These are phyloP conservation scores for Coemansia brasiliensis DNA, from an alignment of 192 early-diverging fungal genomes.

Conservation along the genomic window DNA sequence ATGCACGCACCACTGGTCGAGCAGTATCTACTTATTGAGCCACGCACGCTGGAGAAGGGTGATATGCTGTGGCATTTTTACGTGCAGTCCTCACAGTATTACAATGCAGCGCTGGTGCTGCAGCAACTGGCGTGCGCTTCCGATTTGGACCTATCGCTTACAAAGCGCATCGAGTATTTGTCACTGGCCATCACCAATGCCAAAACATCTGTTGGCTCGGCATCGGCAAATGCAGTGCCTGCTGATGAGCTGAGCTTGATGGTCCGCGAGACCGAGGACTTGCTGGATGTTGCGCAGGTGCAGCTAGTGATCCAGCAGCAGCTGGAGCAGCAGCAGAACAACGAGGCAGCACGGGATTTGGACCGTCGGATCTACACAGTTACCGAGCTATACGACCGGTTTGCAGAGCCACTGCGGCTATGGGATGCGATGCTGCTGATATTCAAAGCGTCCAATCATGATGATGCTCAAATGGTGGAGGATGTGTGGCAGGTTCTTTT, in stretches of 20 bases:
- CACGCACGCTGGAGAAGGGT: slow-evolving; percentile 50
- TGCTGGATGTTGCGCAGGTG: slow-evolving; percentile 62
- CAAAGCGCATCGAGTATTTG: slow-evolving; percentile 61
- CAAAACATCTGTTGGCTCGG: slow-evolving; percentile 56
- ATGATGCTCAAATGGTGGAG: slow-evolving; percentile 39
- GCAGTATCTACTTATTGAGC: slow-evolving; percentile 54
- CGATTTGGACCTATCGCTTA: slow-evolving; percentile 34
- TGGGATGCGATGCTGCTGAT: slow-evolving; percentile 58
- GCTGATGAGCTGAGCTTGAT: slow-evolving; percentile 45
- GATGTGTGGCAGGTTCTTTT: slow-evolving; percentile 35
- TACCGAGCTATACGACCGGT: slow-evolving; percentile 56
- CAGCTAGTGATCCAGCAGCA: slow-evolving; percentile 56
- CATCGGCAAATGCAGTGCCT: slow-evolving; percentile 29
- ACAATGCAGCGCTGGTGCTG: slow-evolving; percentile 61
- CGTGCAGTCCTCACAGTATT: slow-evolving; percentile 58
- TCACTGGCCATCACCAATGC: slow-evolving; percentile 64
- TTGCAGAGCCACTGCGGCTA: slow-evolving; percentile 55
- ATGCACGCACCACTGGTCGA: slow-evolving; percentile 52
- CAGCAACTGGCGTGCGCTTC: slow-evolving; percentile 47
- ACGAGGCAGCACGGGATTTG: slow-evolving; percentile 17
- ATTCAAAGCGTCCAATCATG: slow-evolving; percentile 59
- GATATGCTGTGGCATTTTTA: slow-evolving; percentile 73
- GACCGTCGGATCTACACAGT: slow-evolving; percentile 33
- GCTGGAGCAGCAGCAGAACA: slow-evolving; percentile 8
- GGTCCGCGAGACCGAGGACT: slow-evolving; percentile 59